These are phyloP conservation scores for Saturnispora diversa DNA, from an alignment of 805 yeast genomes.

Conservation along the genomic window DNA sequence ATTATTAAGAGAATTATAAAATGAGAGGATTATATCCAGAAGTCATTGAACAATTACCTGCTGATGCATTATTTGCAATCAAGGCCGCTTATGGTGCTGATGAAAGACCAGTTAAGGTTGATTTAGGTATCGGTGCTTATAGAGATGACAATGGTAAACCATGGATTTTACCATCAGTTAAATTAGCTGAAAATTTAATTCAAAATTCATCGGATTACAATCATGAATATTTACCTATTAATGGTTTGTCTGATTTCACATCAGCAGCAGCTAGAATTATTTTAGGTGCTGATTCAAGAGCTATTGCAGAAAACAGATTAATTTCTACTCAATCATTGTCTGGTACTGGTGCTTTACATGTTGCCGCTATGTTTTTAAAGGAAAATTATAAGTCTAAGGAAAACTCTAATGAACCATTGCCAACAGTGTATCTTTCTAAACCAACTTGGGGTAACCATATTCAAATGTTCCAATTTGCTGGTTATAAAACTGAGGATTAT, in stretches of 20 bases:
- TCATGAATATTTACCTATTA: constrained; percentile 84
- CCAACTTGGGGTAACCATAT: constrained; percentile 99
- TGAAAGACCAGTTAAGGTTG: constrained; percentile 59
- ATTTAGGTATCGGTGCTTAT: constrained; percentile 90
- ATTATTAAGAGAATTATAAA: too few relatives aligned
- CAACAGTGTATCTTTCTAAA: constrained; percentile 58
- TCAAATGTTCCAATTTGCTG: constrained; percentile 68
- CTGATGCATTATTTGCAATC: constrained; percentile 81
- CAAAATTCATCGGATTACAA: constrained; percentile 53
- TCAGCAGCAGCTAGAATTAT: constrained; percentile 66
- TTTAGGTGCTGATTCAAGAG: constrained; percentile 52
- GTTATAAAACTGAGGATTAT: constrained; percentile 58
- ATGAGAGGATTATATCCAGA: constrained; percentile 22
- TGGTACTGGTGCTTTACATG: constrained; percentile 87
- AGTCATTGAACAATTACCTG: constrained; percentile 57
- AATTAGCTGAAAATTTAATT: constrained; percentile 59
- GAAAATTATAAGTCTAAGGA: constrained; percentile 34
- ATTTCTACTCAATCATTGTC: constrained; percentile 71
- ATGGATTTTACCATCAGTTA: constrained; percentile 76
- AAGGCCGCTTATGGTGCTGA: constrained; percentile 60
- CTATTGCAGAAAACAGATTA: constrained; percentile 39
- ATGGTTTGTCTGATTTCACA: constrained; percentile 65
- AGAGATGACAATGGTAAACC: constrained; percentile 87
- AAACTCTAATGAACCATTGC: constrained; percentile 23
- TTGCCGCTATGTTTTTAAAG: constrained; percentile 67